Conservation (phyloP, 2,329 filamentous ascomycete species). For the Aspergillus melleus region DNA sequence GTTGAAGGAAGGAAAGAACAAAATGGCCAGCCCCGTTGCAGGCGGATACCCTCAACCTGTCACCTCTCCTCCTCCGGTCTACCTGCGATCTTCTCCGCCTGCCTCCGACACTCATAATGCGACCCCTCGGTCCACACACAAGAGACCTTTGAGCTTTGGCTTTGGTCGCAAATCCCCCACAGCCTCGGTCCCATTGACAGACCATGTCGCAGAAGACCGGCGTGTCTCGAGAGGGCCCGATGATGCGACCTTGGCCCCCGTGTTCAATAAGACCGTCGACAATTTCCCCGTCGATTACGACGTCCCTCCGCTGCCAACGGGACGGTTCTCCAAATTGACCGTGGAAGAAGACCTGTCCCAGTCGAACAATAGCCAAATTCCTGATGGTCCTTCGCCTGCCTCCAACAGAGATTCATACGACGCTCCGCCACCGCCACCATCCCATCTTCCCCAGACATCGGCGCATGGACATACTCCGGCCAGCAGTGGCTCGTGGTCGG, state of each 20-base stretch:
- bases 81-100: constrained; percentile 41
- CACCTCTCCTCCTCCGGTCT: constrained; percentile 46
- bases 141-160: constrained; percentile 19
- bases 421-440: constrained; percentile 9
- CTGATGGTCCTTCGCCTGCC: constrained; percentile 21
- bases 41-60: constrained; percentile 29
- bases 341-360: constrained; percentile 24
- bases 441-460: constrained; percentile 6
- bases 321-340: constrained; percentile 28
- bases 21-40: constrained; percentile 31
- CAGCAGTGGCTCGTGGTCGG: constrained; percentile 39
- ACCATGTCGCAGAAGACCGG: constrained; percentile 28
- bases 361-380: constrained; percentile 15
- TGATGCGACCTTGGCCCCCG: constrained; percentile 24
- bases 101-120: constrained; percentile 22
- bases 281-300: constrained; percentile 23
- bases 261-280: constrained; percentile 31
- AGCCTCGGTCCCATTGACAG: constrained; percentile 16
- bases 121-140: constrained; percentile 25
- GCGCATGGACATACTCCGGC: constrained; percentile 32
- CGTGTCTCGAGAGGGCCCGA: constrained; percentile 33
- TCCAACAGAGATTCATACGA: constrained; percentile 26
- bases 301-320: constrained; percentile 24
- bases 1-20: background rate
- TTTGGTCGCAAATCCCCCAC: constrained; percentile 30